A percentile compares a stretch with the other conserved stretches of the same genome.
phyloP scores from a whole-genome alignment of 768 basidiomycete genomes.

The Pulveroboletus sp. region DNA sequence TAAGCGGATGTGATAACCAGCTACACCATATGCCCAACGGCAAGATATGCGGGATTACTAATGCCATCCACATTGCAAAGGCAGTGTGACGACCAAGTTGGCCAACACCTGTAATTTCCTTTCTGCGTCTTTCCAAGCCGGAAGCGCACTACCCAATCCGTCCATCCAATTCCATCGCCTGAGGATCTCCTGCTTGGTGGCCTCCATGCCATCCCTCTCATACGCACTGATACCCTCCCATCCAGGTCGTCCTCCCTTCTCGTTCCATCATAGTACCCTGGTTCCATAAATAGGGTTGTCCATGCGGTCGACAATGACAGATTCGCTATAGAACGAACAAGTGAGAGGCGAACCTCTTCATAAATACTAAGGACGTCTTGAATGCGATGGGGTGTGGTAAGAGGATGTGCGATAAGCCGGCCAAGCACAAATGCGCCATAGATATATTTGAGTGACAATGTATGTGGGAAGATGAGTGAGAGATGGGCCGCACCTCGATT shows the following conservation, averaged over 20 bases:
- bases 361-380: slow-evolving; percentile 5
- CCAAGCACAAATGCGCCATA: slow-evolving; percentile 21
- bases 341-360: slow-evolving; percentile 12
- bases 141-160: neutral
- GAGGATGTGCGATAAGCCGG: slow-evolving; percentile 17
- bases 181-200: slow-evolving; percentile 6
- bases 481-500: slow-evolving; percentile 15
- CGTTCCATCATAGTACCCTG: slow-evolving; percentile 22
- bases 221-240: slow-evolving; percentile 5
- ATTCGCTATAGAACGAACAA: slow-evolving; percentile 10
- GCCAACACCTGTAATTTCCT: slow-evolving; percentile 1
- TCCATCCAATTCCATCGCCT: slow-evolving; percentile 16
- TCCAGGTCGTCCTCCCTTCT: slow-evolving; percentile 7
- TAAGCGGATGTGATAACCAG: slow-evolving; percentile 40
- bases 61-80: no score
- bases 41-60: no score
- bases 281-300: slow-evolving; percentile 17
- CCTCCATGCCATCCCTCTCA: slow-evolving; percentile 18
- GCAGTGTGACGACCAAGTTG: neutral
- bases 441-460: neutral
- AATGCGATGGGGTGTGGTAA: slow-evolving; percentile 4
- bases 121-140: slow-evolving; percentile 19
- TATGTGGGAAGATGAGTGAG: neutral
- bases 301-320: slow-evolving; percentile 14
- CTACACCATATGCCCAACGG: slow-evolving; percentile 35